Conservation (phyloP, 2,329 filamentous ascomycete genomes). For the Ophiocordyceps robertsii region DNA sequence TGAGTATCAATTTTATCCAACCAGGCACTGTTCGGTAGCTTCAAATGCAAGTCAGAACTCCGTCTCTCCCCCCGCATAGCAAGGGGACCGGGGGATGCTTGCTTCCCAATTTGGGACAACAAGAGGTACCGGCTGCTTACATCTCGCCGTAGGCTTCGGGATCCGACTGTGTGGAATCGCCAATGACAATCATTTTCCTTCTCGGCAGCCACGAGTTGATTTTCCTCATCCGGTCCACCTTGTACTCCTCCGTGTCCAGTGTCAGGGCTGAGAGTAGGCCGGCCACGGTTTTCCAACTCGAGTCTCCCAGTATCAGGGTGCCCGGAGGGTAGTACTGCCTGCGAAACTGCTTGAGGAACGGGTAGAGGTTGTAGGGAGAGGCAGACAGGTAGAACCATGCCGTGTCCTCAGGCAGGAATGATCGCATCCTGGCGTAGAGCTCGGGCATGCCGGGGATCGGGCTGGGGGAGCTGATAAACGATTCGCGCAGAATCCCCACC, state of each 20-base stretch:
- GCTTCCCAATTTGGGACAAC: not conserved
- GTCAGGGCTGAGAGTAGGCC: conserved; percentile 72
- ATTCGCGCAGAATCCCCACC: conserved; percentile 67
- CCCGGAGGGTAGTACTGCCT: conserved; percentile 59
- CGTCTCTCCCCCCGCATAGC: not conserved
- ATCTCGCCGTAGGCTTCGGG: conserved; percentile 81
- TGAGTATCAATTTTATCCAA: conserved; percentile 76
- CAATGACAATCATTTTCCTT: conserved; percentile 69
- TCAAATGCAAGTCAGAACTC: conserved; percentile 4
- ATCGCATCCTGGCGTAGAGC: conserved; percentile 57
- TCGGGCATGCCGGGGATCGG: conserved; percentile 73
- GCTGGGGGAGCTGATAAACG: conserved; percentile 63
- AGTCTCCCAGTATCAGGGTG: conserved; percentile 72
- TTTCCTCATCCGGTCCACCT: conserved; percentile 65
- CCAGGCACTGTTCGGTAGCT: conserved; percentile 51
- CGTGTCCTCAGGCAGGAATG: conserved; percentile 39
- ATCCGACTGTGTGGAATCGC: conserved; percentile 84
- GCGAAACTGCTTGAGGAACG: conserved; percentile 68
- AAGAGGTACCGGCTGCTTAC: conserved; percentile 25
- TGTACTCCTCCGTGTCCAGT: conserved; percentile 72
- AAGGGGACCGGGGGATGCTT: too few species aligned
- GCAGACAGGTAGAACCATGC: conserved; percentile 91
- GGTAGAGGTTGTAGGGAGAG: conserved; percentile 88
- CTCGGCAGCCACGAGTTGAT: conserved; percentile 67
- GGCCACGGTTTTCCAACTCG: conserved; percentile 71